Conservation (phyloP, 805 yeast species). For the Schizosaccharomyces osmophilus region DNA sequence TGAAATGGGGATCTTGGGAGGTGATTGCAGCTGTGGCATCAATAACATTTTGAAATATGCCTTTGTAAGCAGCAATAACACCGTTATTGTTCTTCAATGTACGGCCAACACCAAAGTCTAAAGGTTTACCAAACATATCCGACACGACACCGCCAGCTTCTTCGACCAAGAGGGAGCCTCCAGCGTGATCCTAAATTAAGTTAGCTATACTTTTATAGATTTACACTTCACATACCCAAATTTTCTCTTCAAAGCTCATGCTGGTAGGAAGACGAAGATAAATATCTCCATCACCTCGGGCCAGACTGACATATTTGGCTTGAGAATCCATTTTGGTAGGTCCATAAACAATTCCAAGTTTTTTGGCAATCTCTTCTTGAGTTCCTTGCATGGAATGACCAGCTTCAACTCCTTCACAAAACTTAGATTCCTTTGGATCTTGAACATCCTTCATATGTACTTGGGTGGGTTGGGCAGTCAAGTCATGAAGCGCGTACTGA, state of each 20-base stretch:
- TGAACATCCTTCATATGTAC: conserved; percentile 31
- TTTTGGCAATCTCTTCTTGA: conserved; percentile 47
- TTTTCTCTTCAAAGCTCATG: conserved; percentile 61
- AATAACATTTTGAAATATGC: conserved; percentile 26
- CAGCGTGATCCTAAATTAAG: conserved; percentile 51
- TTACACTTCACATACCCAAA: conserved; percentile 27
- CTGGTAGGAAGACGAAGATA: conserved; percentile 71
- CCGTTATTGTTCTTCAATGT: conserved; percentile 54
- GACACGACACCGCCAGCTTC: conserved; percentile 87
- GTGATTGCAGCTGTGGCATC: conserved; percentile 12
- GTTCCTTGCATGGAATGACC: conserved; percentile 82
- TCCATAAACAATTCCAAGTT: conserved; percentile 31
- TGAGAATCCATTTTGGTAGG: conserved; percentile 75
- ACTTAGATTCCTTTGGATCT: conserved; percentile 25
- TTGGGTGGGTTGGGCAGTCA: conserved; percentile 13
- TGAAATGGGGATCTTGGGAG: background rate
- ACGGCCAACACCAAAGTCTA: conserved; percentile 74
- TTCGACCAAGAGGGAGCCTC: conserved; percentile 63
- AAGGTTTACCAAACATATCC: conserved; percentile 48
- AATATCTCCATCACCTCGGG: conserved; percentile 79
- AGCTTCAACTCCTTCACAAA: conserved; percentile 84
- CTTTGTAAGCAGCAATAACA: conserved; percentile 55
- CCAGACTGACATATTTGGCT: conserved; percentile 78
- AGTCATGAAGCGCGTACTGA: conserved; percentile 6
- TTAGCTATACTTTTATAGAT: too few species aligned